Evolutionary conservation across 257 asterid species (phyloP).

Genomic region (Nicotiana obtusifolia): DNA sequence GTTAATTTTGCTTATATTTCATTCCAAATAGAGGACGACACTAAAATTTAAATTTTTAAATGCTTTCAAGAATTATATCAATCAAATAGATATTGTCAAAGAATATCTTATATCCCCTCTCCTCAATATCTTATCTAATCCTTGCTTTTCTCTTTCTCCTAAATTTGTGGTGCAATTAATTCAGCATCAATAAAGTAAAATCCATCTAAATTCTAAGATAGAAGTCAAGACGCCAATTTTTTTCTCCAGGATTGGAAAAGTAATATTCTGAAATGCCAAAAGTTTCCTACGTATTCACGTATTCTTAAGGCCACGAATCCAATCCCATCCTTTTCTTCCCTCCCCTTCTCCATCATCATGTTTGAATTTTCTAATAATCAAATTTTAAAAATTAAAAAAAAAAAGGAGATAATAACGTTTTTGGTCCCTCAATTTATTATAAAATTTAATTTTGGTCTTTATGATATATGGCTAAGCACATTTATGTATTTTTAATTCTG

Average conservation of each 20-base stretch:
- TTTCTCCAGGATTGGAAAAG: not conserved
- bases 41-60: no score
- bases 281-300: not conserved
- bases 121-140: not conserved
- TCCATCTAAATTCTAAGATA: not conserved
- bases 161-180: not conserved
- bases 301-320: not conserved
- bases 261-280: not conserved
- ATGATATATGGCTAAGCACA: no score
- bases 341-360: not conserved
- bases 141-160: not conserved
- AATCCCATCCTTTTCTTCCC: not conserved
- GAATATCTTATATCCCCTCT: no score
- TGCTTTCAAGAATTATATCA: no score
- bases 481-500: no score
- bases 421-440: no score
- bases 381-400: not conserved
- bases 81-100: no score
- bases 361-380: not conserved
- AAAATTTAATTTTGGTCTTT: no score
- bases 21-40: no score
- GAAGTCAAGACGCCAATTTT: not conserved
- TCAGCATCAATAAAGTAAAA: not conserved
- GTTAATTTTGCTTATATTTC: no score
- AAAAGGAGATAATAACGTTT: not conserved